Percentiles rank a stretch among this genome's conserved stretches.
These are phyloP conservation scores for Talaromyces albobiverticillius DNA, from an alignment of 2,329 filamentous ascomycete species.

Conservation along the genomic window DNA sequence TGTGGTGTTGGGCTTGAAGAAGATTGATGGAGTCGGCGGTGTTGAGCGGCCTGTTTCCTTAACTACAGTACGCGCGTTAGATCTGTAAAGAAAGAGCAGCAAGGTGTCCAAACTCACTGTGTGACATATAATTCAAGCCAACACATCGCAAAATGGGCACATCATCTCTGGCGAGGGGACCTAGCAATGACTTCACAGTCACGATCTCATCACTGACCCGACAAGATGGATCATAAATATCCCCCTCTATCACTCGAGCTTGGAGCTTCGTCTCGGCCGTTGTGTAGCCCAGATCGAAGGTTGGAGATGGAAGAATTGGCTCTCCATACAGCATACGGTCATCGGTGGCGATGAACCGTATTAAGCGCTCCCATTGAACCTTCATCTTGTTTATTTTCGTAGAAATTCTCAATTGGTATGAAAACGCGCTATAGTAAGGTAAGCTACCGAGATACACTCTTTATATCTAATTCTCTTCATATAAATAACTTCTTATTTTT, in stretches of 20 bases:
- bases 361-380: constrained; percentile 52
- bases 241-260: constrained; percentile 52
- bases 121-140: constrained; percentile 59
- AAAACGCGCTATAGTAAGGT: too few relatives aligned
- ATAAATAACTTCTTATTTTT: too few relatives aligned
- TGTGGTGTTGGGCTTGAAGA: constrained; percentile 65
- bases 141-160: constrained; percentile 59
- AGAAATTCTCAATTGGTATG: too few relatives aligned
- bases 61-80: constrained; percentile 34
- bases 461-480: too few relatives aligned
- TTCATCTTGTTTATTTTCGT: constrained; percentile 15
- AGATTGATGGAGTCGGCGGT: constrained; percentile 63
- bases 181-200: constrained; percentile 53
- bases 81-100: neutral
- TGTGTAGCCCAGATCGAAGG: constrained; percentile 48
- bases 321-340: constrained; percentile 50
- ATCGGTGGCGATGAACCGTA: constrained; percentile 54
- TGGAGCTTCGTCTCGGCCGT: constrained; percentile 48
- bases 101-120: constrained; percentile 36
- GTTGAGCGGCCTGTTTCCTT: constrained; percentile 51
- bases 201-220: constrained; percentile 53
- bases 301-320: constrained; percentile 44
- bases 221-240: constrained; percentile 47
- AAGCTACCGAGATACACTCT: too few relatives aligned
- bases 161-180: constrained; percentile 50